Evolutionary conservation across 148 eudicot genomes (phyloP).

Genomic region (Limonium bicolor): DNA sequence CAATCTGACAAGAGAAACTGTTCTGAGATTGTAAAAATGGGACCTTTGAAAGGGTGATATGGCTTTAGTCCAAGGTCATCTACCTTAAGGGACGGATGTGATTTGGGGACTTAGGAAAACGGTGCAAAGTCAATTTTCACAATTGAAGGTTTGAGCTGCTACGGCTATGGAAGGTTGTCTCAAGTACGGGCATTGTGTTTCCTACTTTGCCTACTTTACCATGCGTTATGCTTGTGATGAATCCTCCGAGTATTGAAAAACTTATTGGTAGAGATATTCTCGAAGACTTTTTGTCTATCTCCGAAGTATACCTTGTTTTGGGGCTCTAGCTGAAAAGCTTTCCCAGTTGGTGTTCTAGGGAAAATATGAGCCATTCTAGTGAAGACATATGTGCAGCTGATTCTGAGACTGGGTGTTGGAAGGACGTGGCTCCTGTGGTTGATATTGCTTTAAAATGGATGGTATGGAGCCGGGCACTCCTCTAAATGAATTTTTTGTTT

Average conservation of each 20-base stretch:
- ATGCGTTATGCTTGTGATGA: conserved; percentile 72
- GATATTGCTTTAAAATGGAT: conserved; percentile 66
- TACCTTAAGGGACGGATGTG: conserved; percentile 56
- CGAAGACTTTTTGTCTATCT: conserved; percentile 43
- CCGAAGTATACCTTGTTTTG: conserved; percentile 63
- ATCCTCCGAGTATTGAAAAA: conserved; percentile 44
- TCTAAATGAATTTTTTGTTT: conserved; percentile 17
- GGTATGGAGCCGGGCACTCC: conserved; percentile 17
- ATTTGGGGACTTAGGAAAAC: conserved; percentile 37
- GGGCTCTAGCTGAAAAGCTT: conserved; percentile 52
- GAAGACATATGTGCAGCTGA: conserved; percentile 17
- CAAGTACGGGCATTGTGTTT: conserved; percentile 46
- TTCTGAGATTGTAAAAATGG: conserved; percentile 37
- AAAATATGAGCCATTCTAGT: conserved; percentile 11
- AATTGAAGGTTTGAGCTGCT: conserved; percentile 68
- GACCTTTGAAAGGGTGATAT: conserved; percentile 40
- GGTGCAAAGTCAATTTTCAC: conserved; percentile 58
- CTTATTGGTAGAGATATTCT: conserved; percentile 35
- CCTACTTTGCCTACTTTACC: conserved; percentile 55
- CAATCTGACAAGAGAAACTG: conserved; percentile 48
- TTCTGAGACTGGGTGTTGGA: conserved; percentile 57
- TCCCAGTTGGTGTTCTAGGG: conserved; percentile 35
- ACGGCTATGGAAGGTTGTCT: conserved; percentile 87
- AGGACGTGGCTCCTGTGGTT: conserved; percentile 54
- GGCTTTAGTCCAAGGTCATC: conserved; percentile 49